Evolutionary conservation across 2,329 filamentous ascomycete species (phyloP), one percentile per base, ranked within the genome.

Genomic region (Aspergillus pseudoterreus): DNA sequence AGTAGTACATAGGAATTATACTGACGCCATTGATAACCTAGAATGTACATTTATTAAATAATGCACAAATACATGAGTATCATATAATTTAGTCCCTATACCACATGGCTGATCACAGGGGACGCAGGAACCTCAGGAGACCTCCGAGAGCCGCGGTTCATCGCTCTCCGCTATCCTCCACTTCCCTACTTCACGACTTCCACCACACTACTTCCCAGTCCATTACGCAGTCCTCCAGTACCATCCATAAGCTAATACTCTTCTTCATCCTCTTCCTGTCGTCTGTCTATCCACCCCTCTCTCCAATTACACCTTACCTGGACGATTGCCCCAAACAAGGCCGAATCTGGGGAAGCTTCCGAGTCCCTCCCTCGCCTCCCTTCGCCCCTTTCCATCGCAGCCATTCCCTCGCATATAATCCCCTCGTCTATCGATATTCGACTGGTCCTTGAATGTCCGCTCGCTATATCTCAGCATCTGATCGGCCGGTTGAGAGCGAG

Each of bases 61-160:
- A 19, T 19, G 17, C 17, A 19, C 3, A 19, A 19, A 19, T 19
- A 19, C 2, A 19, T 19, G 17, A 19, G 17, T 19, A 19, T 19
- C 17, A 19, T 19, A 19, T 19, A 19, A 19, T 19, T 3, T 19
- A 3, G 19, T 19, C 19, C 3, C 19, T 19, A 19, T 19, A 19
- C 19, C 19, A 15, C n/a, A 21, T 30, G n/a, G 44, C 4, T 22
- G 43, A 19, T 68, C 66, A 67, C 64, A 65, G 60, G 64, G 19
- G 12, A 17, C 21, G 57, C 56, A 42, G 39, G 15, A 19, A 19
- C 15, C 39, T 22, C 39, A 42, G 50, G 56, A 58, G 58, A 54
- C 47, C 58, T 59, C 64, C 65, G 66, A 67, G 55, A 65, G 58
- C 66, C 66, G 66, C 66, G 66, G 66, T 58, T 58, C 61, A 66